phyloP scores from a whole-genome alignment of 2,329 filamentous ascomycete species.

The Dothideomycetes sp. region DNA sequence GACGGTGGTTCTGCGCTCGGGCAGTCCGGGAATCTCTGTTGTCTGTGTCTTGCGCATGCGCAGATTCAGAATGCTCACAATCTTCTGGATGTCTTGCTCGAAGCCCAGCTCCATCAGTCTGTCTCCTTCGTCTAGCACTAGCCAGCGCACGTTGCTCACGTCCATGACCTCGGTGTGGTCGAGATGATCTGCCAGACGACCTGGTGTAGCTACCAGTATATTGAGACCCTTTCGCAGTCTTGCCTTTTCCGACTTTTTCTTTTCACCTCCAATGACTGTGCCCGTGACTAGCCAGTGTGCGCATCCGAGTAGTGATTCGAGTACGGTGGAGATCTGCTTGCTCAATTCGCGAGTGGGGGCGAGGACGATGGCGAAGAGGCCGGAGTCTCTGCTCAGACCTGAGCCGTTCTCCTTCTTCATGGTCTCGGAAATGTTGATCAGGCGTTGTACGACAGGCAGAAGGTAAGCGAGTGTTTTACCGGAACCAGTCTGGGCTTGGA shows the following conservation, averaged over 20 bases:
- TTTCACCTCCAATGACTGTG: constrained; percentile 64
- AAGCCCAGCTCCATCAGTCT: constrained; percentile 98
- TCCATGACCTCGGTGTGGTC: constrained; percentile 85
- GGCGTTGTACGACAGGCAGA: constrained; percentile 78
- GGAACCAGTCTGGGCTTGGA: constrained; percentile 93
- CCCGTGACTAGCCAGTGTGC: constrained; percentile 91
- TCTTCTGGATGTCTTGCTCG: constrained; percentile 82
- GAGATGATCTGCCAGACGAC: constrained; percentile 80
- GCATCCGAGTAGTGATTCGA: constrained; percentile 77
- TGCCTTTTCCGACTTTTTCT: constrained; percentile 80
- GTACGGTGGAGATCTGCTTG: constrained; percentile 80
- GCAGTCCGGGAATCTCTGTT: constrained; percentile 51
- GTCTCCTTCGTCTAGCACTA: constrained; percentile 92
- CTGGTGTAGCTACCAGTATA: constrained; percentile 89
- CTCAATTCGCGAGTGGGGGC: constrained; percentile 89
- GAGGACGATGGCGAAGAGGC: constrained; percentile 86
- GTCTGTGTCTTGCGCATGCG: constrained; percentile 52
- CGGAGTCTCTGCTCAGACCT: constrained; percentile 68
- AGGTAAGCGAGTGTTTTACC: constrained; percentile 97
- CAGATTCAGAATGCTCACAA: constrained; percentile 67
- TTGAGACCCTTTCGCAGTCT: constrained; percentile 87
- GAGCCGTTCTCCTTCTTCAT: constrained; percentile 32
- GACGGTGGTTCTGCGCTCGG: constrained; percentile 69
- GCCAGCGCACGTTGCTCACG: constrained; percentile 80
- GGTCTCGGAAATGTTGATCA: constrained; percentile 59